These are phyloP conservation scores for Monosporascus sp. DNA, from an alignment of 2,329 filamentous ascomycete species.

Conservation along the genomic window DNA sequence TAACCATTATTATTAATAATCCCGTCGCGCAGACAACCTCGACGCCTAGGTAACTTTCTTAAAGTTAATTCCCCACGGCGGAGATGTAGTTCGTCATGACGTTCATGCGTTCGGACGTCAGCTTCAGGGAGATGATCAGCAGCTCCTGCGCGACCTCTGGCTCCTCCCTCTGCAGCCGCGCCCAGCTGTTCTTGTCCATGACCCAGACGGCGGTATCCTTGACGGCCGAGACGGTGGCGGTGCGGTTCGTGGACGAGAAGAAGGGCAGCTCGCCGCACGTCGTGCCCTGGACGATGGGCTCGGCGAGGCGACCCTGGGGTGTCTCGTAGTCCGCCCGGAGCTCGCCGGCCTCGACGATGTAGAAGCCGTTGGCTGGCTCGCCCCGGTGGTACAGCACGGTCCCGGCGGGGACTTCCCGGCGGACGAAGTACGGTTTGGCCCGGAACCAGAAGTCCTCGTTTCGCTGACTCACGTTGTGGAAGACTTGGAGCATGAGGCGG, in stretches of 20 bases:
- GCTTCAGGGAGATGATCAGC: conserved; percentile 79
- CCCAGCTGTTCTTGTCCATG: conserved; percentile 68
- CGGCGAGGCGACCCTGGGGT: conserved; percentile 81
- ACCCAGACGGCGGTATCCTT: conserved; percentile 78
- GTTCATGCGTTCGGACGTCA: conserved; percentile 89
- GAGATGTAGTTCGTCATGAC: conserved; percentile 52
- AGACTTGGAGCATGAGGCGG: conserved; percentile 89
- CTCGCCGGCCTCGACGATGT: conserved; percentile 83
- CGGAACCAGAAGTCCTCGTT: conserved; percentile 97
- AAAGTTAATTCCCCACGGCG: conserved; percentile 31
- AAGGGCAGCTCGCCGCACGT: conserved; percentile 96
- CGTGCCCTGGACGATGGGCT: conserved; percentile 89
- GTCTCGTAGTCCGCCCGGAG: conserved; percentile 85
- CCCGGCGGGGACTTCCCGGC: conserved; percentile 61
- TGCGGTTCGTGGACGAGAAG: conserved; percentile 84
- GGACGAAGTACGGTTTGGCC: conserved; percentile 67
- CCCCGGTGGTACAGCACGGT: conserved; percentile 73
- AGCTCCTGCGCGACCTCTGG: conserved; percentile 78
- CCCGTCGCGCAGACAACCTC: neutral
- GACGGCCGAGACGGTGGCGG: conserved; percentile 80
- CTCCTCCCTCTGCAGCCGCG: conserved; percentile 63
- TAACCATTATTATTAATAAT: neutral
- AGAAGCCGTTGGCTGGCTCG: conserved; percentile 76
- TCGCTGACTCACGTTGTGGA: conserved; percentile 76
- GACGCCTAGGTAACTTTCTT: neutral